Evolutionary conservation across 2,329 filamentous ascomycete species (phyloP), one percentile per base, ranked within the genome.

Genomic region (Fusarium guadeloupense): DNA sequence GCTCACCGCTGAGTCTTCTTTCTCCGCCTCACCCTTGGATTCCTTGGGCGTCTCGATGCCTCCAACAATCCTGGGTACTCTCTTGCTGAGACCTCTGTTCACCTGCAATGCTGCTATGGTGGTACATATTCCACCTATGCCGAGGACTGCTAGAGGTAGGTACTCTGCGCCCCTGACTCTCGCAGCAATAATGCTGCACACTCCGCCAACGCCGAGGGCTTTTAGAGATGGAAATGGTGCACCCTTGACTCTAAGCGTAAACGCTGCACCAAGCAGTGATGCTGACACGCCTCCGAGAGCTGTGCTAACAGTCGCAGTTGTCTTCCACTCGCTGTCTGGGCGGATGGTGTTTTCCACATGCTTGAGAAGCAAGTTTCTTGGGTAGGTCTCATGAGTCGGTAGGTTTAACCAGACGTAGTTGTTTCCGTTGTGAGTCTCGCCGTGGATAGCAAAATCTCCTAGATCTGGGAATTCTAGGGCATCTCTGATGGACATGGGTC

Each of bases 351-450:
- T 63, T 13, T 57, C 60, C 5, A 64, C 60, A 3, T 64, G 54
- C 23, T 50, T 43, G 9, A 63, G 31, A 12, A 61, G 28, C 20
- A 63, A 28, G 17, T 50, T 56, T 2, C 33, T 33, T 13, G 60
- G 60, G 20, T 63, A 63, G 2, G 33, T 33, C 4, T 64, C 54
- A 9, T 39, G 21, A 6, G 45, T 63, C 3, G 60, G 60, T 21
- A 63, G 9, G 4, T 63, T 63, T 12, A 63, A 26, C 60, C 60
- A 63, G n/a, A 63, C 55, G 13, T 61, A 61, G 41, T 64, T 63
- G 30, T 16, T 39, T 1, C 48, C 56, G 5, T 49, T 46, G 17
- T 64, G 60, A 30, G 49, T 61, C 49, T 63, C 60, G 10, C 60
- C 60, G 3, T 63, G 60, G 2, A 63, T 63, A 23, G 39, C 50